Conservation (phyloP, 2,329 filamentous ascomycete species). For the Monilinia laxa region DNA sequence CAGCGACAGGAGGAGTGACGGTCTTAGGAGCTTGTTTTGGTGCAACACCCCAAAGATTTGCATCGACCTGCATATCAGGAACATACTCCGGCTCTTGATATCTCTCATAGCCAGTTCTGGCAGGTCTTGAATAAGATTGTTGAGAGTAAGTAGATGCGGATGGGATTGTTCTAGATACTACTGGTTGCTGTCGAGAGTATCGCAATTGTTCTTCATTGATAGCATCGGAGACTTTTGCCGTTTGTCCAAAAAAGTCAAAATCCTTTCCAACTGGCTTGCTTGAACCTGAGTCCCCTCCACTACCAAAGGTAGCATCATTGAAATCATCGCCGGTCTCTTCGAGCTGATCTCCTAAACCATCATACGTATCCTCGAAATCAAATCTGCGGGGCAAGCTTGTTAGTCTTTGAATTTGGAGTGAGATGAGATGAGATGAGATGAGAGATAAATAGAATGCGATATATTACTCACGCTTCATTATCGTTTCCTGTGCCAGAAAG, state of each 20-base stretch:
- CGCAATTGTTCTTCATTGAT: conserved; percentile 90
- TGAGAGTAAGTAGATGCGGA: conserved; percentile 43
- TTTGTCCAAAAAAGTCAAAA: conserved; percentile 95
- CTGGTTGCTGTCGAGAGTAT: conserved; percentile 71
- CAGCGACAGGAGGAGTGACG: conserved; percentile 33
- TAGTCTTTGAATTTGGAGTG: not conserved
- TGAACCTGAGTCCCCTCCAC: conserved; percentile 46
- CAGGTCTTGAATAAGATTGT: conserved; percentile 54
- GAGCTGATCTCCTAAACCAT: conserved; percentile 86
- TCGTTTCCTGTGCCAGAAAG: conserved; percentile 66
- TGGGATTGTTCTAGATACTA: conserved; percentile 49
- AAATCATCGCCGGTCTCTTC: conserved; percentile 91
- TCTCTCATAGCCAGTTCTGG: conserved; percentile 84
- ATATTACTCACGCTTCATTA: conserved; percentile 44
- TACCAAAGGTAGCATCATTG: conserved; percentile 93
- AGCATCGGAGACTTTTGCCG: conserved; percentile 79
- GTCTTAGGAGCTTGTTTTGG: conserved; percentile 48
- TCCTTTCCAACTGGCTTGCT: conserved; percentile 73
- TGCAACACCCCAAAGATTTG: conserved; percentile 84
- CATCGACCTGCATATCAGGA: conserved; percentile 87
- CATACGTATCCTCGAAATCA: conserved; percentile 97
- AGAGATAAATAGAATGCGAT: not conserved
- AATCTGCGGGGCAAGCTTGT: conserved; percentile 48
- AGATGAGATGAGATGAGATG: not conserved
- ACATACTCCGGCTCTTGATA: conserved; percentile 83